Conservation (phyloP, 1,139 yeast species). For the Suhomyces wounanorum region DNA sequence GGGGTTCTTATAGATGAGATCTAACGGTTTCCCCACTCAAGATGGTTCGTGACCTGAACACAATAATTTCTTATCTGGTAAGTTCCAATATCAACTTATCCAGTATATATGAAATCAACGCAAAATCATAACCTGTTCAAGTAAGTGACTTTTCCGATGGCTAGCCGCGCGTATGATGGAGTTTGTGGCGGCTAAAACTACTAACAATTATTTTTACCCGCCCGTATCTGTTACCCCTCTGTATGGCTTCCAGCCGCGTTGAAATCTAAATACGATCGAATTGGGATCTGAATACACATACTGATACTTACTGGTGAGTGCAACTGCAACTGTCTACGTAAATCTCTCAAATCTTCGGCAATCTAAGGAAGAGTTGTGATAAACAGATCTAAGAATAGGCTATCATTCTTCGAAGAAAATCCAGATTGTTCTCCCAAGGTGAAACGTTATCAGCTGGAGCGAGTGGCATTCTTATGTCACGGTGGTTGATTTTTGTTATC, state of each 20-base stretch:
- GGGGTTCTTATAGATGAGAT: background rate
- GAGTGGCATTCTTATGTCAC: too few species aligned
- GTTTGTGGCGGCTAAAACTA: background rate
- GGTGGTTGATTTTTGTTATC: too few species aligned
- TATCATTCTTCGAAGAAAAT: background rate
- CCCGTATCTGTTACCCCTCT: background rate
- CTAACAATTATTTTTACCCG: background rate
- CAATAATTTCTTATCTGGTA: background rate
- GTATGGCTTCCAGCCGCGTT: background rate
- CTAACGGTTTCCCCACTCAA: background rate
- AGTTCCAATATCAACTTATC: background rate
- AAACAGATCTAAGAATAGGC: background rate
- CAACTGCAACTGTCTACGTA: background rate
- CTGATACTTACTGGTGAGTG: background rate
- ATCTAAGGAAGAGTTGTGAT: background rate
- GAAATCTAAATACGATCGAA: background rate
- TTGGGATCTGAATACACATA: background rate
- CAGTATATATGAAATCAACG: background rate
- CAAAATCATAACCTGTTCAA: background rate
- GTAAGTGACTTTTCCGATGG: background rate
- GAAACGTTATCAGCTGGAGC: too few species aligned
- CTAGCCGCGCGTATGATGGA: background rate
- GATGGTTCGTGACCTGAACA: background rate
- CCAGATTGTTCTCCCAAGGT: too few species aligned
- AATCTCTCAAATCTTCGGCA: background rate